Evolutionary conservation across 805 yeast species (phyloP).

Genomic region (Lipomyces sp.): DNA sequence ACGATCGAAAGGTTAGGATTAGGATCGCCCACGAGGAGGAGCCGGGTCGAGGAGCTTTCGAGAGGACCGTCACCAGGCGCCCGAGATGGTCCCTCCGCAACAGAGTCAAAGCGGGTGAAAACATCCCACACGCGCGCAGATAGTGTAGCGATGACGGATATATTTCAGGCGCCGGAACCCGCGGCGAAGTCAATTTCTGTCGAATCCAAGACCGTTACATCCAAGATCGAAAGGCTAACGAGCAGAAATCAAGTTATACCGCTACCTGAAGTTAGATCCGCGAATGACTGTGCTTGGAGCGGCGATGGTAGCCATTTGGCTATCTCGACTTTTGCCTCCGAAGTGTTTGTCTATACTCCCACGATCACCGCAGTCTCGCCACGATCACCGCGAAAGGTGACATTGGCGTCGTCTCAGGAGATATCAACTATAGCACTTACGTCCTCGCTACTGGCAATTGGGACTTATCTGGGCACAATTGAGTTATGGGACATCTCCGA

Average conservation of each 20-base stretch:
- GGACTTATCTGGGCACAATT: slow-evolving; percentile 25
- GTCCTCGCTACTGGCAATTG: slow-evolving; percentile 14
- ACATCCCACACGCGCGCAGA: slow-evolving; percentile 12
- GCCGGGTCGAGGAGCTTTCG: neutral
- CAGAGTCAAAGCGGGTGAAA: slow-evolving; percentile 23
- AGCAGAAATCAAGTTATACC: neutral
- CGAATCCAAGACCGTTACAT: neutral
- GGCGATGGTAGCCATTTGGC: slow-evolving; percentile 19
- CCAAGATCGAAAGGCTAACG: neutral
- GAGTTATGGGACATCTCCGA: slow-evolving; percentile 13
- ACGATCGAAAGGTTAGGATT: neutral
- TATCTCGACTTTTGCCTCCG: slow-evolving; percentile 22
- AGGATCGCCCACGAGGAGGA: neutral
- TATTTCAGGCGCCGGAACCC: slow-evolving; percentile 8
- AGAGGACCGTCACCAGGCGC: slow-evolving; percentile 1
- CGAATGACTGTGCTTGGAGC: slow-evolving; percentile 27
- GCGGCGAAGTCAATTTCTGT: neutral
- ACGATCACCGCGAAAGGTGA: slow-evolving; percentile 11
- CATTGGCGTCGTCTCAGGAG: slow-evolving; percentile 11
- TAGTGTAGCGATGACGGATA: slow-evolving; percentile 11
- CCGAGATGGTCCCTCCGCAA: neutral
- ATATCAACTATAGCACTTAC: slow-evolving; percentile 15
- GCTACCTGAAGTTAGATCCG: slow-evolving; percentile 1
- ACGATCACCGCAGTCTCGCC: neutral
- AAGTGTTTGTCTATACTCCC: slow-evolving; percentile 13